Percentiles rank a stretch among this genome's conserved stretches.
phyloP scores from a whole-genome alignment of 108 stramenopile species.

The Skeletonema tropicum region DNA sequence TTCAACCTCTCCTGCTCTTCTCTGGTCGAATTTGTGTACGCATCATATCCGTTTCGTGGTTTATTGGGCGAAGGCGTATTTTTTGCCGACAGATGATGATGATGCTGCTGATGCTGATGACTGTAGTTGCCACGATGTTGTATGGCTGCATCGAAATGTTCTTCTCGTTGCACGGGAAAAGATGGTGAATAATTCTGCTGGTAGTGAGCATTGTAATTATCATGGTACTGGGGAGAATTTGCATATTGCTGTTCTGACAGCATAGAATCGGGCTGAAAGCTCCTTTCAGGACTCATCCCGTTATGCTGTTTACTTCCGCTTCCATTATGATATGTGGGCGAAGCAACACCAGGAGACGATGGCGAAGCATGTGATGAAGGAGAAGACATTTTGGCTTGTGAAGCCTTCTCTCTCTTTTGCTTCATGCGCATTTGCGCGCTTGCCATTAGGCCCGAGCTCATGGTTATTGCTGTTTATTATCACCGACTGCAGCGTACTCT shows the following conservation, averaged over 20 bases:
- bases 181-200: not conserved
- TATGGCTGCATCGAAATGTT: slow-evolving; percentile 10
- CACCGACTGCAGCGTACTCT: no score
- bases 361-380: not conserved
- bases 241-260: not conserved
- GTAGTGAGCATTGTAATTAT: not conserved
- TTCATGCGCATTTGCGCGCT: slow-evolving; percentile 55
- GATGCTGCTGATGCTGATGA: not conserved
- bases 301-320: not conserved
- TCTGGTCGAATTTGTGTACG: slow-evolving; percentile 1
- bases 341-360: not conserved
- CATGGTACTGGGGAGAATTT: not conserved
- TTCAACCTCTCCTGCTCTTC: slow-evolving; percentile 10
- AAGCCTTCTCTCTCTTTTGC: slow-evolving; percentile 20
- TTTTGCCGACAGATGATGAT: not conserved
- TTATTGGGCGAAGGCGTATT: not conserved
- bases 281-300: not conserved
- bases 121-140: slow-evolving; percentile 3
- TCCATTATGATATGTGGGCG: not conserved
- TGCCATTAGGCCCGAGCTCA: slow-evolving; percentile 35
- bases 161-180: not conserved
- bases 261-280: not conserved
- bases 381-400: not conserved
- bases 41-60: slow-evolving; percentile 8
- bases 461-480: no score